Evolutionary conservation across 2,329 filamentous ascomycete genomes (phyloP).

Genomic region (Rhynchosporium graminicola): DNA sequence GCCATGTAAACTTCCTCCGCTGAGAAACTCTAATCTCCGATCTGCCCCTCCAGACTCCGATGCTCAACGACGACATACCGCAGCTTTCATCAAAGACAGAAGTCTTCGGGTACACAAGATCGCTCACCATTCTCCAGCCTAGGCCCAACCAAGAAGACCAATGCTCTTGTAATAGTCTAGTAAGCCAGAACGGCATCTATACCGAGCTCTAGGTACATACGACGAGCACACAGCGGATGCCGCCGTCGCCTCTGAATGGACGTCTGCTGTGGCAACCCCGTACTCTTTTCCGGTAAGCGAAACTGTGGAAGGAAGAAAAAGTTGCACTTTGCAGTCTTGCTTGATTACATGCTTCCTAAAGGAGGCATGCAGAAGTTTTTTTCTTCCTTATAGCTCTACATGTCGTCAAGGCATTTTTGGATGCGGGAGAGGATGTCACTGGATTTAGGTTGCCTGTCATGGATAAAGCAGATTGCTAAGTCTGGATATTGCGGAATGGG

Average conservation of each 20-base stretch:
- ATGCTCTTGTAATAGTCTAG: background rate
- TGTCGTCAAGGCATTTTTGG: too few species aligned
- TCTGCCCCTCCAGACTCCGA: constrained; percentile 3
- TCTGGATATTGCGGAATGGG: background rate
- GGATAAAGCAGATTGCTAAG: too few species aligned
- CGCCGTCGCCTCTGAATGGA: background rate
- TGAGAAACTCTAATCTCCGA: background rate
- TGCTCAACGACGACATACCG: constrained; percentile 1
- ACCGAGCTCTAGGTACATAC: constrained; percentile 6
- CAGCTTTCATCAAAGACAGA: background rate
- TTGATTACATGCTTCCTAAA: background rate
- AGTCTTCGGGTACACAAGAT: background rate
- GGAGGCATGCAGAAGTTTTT: background rate
- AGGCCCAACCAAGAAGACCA: background rate
- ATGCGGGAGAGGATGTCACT: too few species aligned
- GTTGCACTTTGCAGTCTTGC: background rate
- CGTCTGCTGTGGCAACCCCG: background rate
- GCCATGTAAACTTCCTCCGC: constrained; percentile 6
- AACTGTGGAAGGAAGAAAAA: background rate
- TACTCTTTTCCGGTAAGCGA: background rate
- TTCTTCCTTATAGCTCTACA: background rate
- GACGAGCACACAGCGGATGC: constrained; percentile 7
- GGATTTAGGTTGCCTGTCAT: too few species aligned
- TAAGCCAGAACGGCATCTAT: constrained; percentile 4
- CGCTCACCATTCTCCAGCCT: background rate